Percentiles rank a stretch among this genome's conserved stretches.
Conservation (phyloP, 1,139 yeast genomes). For the Geotrichum klebahnii region DNA sequence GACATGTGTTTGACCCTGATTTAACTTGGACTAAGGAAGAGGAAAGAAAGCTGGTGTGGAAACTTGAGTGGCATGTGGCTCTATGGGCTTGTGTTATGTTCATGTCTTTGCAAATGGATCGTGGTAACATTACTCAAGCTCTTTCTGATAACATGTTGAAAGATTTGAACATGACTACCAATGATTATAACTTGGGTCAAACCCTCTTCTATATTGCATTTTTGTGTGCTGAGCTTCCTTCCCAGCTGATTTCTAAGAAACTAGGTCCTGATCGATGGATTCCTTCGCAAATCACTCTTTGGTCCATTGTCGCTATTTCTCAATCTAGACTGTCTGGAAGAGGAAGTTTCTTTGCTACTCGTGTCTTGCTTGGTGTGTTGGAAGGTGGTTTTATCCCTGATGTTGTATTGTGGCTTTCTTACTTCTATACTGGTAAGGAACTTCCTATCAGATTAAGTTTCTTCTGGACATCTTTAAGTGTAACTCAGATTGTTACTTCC, state of each 20-base stretch:
- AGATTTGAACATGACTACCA: constrained; percentile 46
- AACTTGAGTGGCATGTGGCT: constrained; percentile 45
- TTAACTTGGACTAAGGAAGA: constrained; percentile 48
- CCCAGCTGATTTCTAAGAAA: constrained; percentile 50
- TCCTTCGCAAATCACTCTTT: constrained; percentile 48
- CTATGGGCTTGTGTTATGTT: constrained; percentile 49
- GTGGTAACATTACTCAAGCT: constrained; percentile 51
- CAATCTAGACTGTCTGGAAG: constrained; percentile 44
- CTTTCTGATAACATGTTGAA: constrained; percentile 48
- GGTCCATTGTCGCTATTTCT: constrained; percentile 50
- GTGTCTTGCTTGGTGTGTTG: constrained; percentile 47
- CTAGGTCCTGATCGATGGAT: constrained; percentile 55
- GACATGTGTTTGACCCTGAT: constrained; percentile 46
- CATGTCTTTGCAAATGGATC: constrained; percentile 49
- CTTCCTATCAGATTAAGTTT: constrained; percentile 48
- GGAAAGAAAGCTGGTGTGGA: constrained; percentile 43
- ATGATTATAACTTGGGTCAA: constrained; percentile 49
- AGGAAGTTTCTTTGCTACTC: constrained; percentile 42
- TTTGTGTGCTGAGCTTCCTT: constrained; percentile 50
- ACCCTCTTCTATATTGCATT: constrained; percentile 47
- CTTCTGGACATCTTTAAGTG: constrained; percentile 43
- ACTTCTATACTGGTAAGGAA: constrained; percentile 51
- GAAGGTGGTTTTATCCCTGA: constrained; percentile 59
- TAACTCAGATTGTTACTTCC: constrained; percentile 36
- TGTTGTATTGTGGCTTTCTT: constrained; percentile 49